Percentiles rank a stretch among this genome's conserved stretches.
Evolutionary conservation across 2,329 filamentous ascomycete species (phyloP).

Genomic region (Sclerotinia borealis): DNA sequence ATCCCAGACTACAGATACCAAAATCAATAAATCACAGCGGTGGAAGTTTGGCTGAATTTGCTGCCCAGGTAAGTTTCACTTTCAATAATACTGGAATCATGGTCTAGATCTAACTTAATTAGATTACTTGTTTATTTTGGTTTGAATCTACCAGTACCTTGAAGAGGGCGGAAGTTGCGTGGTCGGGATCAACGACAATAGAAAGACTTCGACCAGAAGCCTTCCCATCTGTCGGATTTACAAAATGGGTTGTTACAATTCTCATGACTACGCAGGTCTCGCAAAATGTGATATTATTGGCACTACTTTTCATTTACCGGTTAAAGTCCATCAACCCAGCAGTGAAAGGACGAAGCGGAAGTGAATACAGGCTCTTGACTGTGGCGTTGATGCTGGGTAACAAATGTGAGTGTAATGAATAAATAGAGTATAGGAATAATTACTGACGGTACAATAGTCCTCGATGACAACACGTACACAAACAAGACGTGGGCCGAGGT

Average conservation of each 20-base stretch:
- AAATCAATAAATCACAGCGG: constrained; percentile 68
- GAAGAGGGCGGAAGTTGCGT: constrained; percentile 58
- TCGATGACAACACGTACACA: constrained; percentile 98
- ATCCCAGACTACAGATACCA: constrained; percentile 57
- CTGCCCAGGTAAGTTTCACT: constrained; percentile 61
- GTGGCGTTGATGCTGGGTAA: constrained; percentile 97
- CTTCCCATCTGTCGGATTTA: constrained; percentile 71
- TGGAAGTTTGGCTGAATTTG: constrained; percentile 74
- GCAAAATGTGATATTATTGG: constrained; percentile 87
- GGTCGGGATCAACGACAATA: constrained; percentile 35
- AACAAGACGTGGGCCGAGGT: constrained; percentile 99
- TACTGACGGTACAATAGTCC: constrained; percentile 46
- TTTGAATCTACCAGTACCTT: constrained; percentile 84
- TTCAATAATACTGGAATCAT: background rate
- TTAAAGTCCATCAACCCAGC: constrained; percentile 84
- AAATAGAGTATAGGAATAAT: background rate
- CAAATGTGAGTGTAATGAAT: constrained; percentile 60
- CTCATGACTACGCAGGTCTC: constrained; percentile 93
- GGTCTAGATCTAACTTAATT: constrained; percentile 20
- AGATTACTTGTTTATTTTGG: constrained; percentile 98
- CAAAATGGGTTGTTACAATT: constrained; percentile 89
- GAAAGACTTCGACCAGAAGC: constrained; percentile 63
- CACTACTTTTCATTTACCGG: constrained; percentile 86
- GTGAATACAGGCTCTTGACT: constrained; percentile 86
- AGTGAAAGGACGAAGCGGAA: constrained; percentile 86